Conservation (phyloP, 1,284 basidiomycete species). For the Sanghuangporus weigelae region DNA sequence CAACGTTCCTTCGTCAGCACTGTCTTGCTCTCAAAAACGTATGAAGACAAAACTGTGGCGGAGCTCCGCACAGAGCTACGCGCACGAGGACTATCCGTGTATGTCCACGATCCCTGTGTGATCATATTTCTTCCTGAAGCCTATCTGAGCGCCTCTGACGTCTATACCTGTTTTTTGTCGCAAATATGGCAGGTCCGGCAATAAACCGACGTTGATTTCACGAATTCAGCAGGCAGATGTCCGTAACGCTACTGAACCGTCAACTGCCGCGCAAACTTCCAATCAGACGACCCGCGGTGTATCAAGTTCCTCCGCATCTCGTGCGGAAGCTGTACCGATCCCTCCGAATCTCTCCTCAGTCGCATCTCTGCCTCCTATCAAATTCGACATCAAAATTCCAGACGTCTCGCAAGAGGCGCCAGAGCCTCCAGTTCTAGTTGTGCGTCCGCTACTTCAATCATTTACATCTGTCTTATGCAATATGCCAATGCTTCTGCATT, state of each 20-base stretch:
- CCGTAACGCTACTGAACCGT: conserved; percentile 19
- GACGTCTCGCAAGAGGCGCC: conserved; percentile 41
- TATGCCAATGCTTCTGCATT: conserved; percentile 8
- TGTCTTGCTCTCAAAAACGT: conserved; percentile 58
- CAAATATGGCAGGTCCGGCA: conserved; percentile 43
- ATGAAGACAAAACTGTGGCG: conserved; percentile 57
- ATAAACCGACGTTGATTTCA: conserved; percentile 50
- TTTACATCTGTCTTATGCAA: not conserved
- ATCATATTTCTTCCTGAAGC: not conserved
- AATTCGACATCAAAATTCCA: conserved; percentile 50
- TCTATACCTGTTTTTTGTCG: conserved; percentile 4
- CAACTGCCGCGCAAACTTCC: conserved; percentile 19
- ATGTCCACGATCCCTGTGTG: conserved; percentile 27
- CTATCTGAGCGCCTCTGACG: not conserved
- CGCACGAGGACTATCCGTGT: conserved; percentile 59
- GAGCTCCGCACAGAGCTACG: conserved; percentile 63
- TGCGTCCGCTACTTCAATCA: conserved; percentile 35
- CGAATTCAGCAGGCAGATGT: conserved; percentile 50
- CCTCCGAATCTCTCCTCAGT: conserved; percentile 6
- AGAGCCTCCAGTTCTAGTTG: conserved; percentile 50
- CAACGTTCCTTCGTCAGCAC: conserved; percentile 50
- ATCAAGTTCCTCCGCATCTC: conserved; percentile 32
- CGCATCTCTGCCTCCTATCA: conserved; percentile 21
- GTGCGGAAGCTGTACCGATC: conserved; percentile 16
- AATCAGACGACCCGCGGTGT: conserved; percentile 22